phyloP scores from a whole-genome alignment of 2,329 filamentous ascomycete genomes.

The Rutstroemia sp. region DNA sequence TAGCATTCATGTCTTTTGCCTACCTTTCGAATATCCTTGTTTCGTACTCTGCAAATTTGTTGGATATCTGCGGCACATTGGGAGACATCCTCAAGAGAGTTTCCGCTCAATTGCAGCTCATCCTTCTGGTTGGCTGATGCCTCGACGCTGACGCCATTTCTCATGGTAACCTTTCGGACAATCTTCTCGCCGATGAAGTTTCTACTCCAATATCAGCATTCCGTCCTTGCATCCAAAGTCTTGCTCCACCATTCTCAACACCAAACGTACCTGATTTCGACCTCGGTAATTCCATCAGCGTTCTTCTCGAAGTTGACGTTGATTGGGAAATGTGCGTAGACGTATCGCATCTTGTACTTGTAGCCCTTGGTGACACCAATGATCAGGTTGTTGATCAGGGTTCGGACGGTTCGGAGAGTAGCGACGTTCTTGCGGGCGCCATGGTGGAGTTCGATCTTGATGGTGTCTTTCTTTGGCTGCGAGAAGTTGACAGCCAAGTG shows the following conservation, averaged over 20 bases:
- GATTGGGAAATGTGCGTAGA: constrained; percentile 99
- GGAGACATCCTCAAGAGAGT: constrained; percentile 95
- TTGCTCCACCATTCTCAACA: not conserved
- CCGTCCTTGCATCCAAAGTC: constrained; percentile 6
- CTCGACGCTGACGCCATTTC: constrained; percentile 82
- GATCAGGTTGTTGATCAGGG: constrained; percentile 98
- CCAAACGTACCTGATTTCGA: constrained; percentile 85
- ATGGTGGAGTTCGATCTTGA: constrained; percentile 98
- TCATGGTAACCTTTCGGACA: constrained; percentile 85
- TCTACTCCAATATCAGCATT: constrained; percentile 39
- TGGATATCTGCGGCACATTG: constrained; percentile 99
- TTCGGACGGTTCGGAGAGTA: constrained; percentile 94
- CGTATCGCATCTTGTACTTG: constrained; percentile 99
- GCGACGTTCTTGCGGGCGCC: constrained; percentile 96
- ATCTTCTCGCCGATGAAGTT: constrained; percentile 99
- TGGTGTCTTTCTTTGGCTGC: constrained; percentile 73
- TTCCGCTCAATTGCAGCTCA: constrained; percentile 86
- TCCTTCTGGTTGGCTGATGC: constrained; percentile 93
- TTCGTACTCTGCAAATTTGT: constrained; percentile 98
- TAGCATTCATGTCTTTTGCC: constrained; percentile 21
- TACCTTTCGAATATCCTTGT: constrained; percentile 99
- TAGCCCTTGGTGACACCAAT: constrained; percentile 97
- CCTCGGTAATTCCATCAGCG: constrained; percentile 76
- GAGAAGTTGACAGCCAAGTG: constrained; percentile 96
- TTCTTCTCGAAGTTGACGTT: constrained; percentile 99